Base-by-base conservation (phyloP, 768 basidiomycete genomes). In the Russula olivacea region DNA sequence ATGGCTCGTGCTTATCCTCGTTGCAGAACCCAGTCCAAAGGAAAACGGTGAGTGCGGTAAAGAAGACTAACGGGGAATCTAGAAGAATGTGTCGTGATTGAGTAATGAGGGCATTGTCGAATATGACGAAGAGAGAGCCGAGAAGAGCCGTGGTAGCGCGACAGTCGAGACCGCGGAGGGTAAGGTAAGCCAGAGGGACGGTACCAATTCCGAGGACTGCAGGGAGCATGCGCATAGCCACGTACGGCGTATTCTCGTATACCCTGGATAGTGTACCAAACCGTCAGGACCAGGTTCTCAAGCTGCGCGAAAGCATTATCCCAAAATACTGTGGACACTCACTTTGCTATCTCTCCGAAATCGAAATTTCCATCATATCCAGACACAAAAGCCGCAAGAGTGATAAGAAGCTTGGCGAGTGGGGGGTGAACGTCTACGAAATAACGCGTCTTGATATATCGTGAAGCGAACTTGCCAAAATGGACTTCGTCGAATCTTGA, bases 341-440 rank as follows among this genome's bases (percentile, higher is more conserved):
- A 95, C 94, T 94, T 95, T 79, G 86, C 94, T 67, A 98, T 98
- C 57, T 98, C 95, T 72, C 96, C 92, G 74, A 98, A 99, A 73
- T 98, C 96, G 73, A 98, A 98, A 30, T 89, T 79, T 0, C 97
- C 97, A 67, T 96, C 81, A 68, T 89, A 99, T 21, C 97, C 92
- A 49, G 83, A 89, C 15, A 97, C 58, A 69, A 88, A 95, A 1
- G 83, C 95, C 9, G 91, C 90, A 40, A 98, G 80, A 0, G 96
- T 98, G 68, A 99, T 94, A 57, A 99, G 79, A 30, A 99, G 80
- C 71, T 98, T 99, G 8, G 97, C 97, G 19, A 99, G 79, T 4
- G 97, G 97, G 0, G 97, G 97, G 71, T 99, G 97, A 2, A 99
- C 96, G 73, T 99, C 97, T 71, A 90, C 88, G 70, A 89, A 93